Conservation (phyloP, 345 rosid genomes). For the Eucalyptus pauciflora region DNA sequence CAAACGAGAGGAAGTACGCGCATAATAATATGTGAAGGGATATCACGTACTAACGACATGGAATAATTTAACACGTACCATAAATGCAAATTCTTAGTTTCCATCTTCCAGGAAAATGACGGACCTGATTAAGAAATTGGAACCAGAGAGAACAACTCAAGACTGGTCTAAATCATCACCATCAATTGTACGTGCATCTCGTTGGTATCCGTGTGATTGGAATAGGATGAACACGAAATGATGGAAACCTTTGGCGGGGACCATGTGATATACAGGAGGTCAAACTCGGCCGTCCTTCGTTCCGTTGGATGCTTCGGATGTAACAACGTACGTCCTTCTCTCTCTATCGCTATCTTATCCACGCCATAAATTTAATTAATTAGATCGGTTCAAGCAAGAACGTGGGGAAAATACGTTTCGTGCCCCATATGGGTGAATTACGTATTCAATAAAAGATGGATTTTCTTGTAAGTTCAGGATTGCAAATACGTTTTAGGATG, state of each 20-base stretch:
- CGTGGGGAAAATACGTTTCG: not conserved
- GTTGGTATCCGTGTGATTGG: not conserved
- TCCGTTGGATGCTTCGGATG: not conserved
- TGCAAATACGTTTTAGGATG: not conserved
- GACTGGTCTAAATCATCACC: not conserved
- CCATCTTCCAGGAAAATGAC: not conserved
- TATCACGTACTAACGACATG: accelerated
- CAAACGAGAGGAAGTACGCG: accelerated
- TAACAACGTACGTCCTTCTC: not conserved
- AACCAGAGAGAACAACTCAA: not conserved
- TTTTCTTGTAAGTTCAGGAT: not conserved
- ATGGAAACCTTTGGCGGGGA: not conserved
- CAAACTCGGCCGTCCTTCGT: not conserved
- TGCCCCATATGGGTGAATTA: not conserved
- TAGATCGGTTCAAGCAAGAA: not conserved
- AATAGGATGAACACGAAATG: not conserved
- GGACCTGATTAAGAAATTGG: not conserved
- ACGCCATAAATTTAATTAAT: not conserved
- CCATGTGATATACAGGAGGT: not conserved
- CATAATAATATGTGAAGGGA: accelerated
- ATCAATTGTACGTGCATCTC: not conserved
- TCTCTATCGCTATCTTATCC: not conserved
- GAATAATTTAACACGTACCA: accelerated
- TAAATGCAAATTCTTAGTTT: not conserved
- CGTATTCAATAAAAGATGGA: not conserved